Base-by-base conservation (phyloP, 495 filamentous ascomycete species). In the Elaphomyces granulatus region DNA sequence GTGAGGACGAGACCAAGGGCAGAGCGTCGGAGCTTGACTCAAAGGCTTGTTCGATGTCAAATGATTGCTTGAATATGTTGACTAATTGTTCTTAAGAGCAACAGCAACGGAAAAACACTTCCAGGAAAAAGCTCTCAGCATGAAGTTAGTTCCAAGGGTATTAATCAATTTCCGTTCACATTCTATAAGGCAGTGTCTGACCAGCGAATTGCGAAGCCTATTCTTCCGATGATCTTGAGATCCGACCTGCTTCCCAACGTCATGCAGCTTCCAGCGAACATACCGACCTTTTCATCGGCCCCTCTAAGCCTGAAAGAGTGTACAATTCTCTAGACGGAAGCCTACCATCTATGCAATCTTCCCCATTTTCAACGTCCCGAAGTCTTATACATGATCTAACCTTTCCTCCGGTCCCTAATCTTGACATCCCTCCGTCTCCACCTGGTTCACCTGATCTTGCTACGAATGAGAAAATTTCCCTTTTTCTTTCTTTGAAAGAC, bases 391-490 rank as follows among this genome's bases (percentile, higher is more conserved):
- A 78, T 45, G 74, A 84, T 47, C 69, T 95, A 19, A 95, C 90
- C 4, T 70, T 95, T 9, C 88, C 90, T n/a, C 67, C 83, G 1
- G 47, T 78, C 1, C 79, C 83, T 6, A 79, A 85, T 58, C 69
- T 85, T 49, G 69, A 77, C 34, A 93, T 96, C 45, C 90, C 90
- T 14, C 70, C 72, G 2, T 93, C 88, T 1, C 90, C 90, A 1
- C 81, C 84, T 0, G 78, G 78, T 14, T 80, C 82, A 10, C 83
- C 87, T 2, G 59, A 75, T 6, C 61, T 71, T 2, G 55, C 58
- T 2, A 67, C 76, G 1, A 83, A 75, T 38, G 67, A 70, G 37
- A 94, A 93, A 47, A 82, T 94, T 47, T 67, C 74, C 38, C 80
- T 79, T 50, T 95, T 98, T 56, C 74, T 94, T 1, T 67, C 72